phyloP scores from a whole-genome alignment of 345 rosid genomes.

The Cochlearia excelsa region DNA sequence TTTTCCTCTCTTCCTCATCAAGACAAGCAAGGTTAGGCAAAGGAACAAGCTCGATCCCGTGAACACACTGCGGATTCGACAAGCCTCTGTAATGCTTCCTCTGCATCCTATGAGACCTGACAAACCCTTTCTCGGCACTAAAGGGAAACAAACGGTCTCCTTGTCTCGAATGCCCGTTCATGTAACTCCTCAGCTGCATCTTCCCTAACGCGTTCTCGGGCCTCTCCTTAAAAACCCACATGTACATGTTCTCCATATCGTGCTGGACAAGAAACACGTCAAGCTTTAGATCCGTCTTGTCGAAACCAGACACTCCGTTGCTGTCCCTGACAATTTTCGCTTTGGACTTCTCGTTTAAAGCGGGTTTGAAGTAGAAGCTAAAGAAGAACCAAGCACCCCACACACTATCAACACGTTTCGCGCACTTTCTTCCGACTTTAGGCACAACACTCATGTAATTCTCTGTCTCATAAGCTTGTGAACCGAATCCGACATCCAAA shows the following conservation, averaged over 20 bases:
- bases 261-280: conserved; percentile 94
- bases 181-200: conserved; percentile 97
- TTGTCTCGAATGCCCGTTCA: conserved; percentile 97
- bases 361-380: conserved; percentile 90
- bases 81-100: conserved; percentile 95
- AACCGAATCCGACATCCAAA: conserved; percentile 72
- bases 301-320: conserved; percentile 76
- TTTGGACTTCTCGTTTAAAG: conserved; percentile 80
- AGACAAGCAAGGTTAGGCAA: conserved; percentile 68
- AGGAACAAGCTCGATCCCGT: conserved; percentile 78
- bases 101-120: conserved; percentile 96
- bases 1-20: conserved; percentile 83
- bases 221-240: conserved; percentile 98
- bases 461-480: conserved; percentile 77
- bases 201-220: conserved; percentile 97
- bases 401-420: conserved; percentile 75
- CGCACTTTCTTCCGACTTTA: conserved; percentile 66
- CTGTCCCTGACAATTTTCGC: conserved; percentile 62
- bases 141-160: conserved; percentile 92
- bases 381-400: conserved; percentile 99
- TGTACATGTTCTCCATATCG: conserved; percentile 99
- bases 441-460: conserved; percentile 51
- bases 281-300: conserved; percentile 80
- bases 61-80: conserved; percentile 94
- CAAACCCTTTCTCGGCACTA: conserved; percentile 91